A percentile compares a stretch with the other conserved stretches of the same genome.
These are phyloP conservation scores for Dictyophora rubrovolvata DNA, from an alignment of 768 basidiomycete genomes.

Conservation along the genomic window DNA sequence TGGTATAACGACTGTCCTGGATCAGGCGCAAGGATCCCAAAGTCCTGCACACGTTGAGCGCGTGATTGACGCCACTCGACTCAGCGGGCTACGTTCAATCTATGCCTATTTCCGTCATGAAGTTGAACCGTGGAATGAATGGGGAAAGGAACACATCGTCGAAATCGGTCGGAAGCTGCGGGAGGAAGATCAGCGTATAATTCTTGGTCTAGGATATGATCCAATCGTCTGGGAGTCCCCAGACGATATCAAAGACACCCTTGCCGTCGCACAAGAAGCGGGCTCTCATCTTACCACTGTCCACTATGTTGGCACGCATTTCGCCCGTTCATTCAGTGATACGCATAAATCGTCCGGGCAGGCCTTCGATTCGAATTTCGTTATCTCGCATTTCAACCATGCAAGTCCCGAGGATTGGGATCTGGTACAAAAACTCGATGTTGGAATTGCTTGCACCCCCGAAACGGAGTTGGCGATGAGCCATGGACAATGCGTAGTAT, in stretches of 20 bases:
- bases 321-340: background rate
- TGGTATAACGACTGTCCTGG: conserved; percentile 23
- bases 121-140: conserved; percentile 14
- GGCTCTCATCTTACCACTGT: conserved; percentile 4
- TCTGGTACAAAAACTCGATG: conserved; percentile 18
- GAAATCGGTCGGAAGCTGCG: conserved; percentile 13
- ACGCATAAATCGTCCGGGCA: conserved; percentile 7
- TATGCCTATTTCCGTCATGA: conserved; percentile 20
- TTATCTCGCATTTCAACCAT: conserved; percentile 23
- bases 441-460: conserved; percentile 20
- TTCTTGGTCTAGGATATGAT: conserved; percentile 23
- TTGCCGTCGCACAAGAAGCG: background rate
- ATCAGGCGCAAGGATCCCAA: conserved; percentile 22
- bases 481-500: conserved; percentile 20
- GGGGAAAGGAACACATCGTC: conserved; percentile 17
- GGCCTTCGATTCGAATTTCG: conserved; percentile 19
- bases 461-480: conserved; percentile 25
- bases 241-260: background rate
- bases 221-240: conserved; percentile 2
- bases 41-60: conserved; percentile 18
- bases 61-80: conserved; percentile 16
- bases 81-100: conserved; percentile 21
- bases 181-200: conserved; percentile 15
- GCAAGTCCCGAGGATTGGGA: conserved; percentile 21
- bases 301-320: conserved; percentile 5